Conservation (phyloP, 257 asterid genomes). For the Jasminum sambac region DNA sequence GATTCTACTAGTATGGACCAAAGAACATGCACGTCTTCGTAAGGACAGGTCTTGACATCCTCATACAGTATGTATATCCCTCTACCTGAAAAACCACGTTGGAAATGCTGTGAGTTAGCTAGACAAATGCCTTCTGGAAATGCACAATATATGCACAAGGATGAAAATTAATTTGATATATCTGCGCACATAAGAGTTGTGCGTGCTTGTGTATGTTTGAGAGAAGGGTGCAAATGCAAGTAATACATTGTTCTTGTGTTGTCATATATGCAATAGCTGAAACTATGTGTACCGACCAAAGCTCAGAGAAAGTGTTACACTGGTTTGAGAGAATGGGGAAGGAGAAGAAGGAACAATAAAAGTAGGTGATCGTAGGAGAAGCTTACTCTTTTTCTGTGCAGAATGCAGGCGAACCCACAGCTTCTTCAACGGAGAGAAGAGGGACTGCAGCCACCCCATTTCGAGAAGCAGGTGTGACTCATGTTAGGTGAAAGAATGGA, state of each 20-base stretch:
- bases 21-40: conserved; percentile 52
- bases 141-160: background rate
- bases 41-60: conserved; percentile 57
- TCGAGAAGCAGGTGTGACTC: conserved; percentile 32
- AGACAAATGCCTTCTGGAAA: background rate
- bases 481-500: conserved; percentile 38
- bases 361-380: background rate
- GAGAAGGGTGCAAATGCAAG: background rate
- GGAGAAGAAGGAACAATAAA: too few relatives aligned
- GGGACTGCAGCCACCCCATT: conserved; percentile 60
- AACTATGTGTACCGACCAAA: too few relatives aligned
- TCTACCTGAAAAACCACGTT: conserved; percentile 30
- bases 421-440: conserved; percentile 56
- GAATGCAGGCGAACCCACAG: conserved; percentile 49
- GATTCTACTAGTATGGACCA: conserved; percentile 88
- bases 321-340: too few relatives aligned
- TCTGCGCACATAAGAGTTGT: too few relatives aligned
- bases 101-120: background rate
- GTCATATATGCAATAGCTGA: too few relatives aligned
- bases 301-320: too few relatives aligned
- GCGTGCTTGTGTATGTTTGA: background rate
- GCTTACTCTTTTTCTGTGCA: conserved; percentile 44
- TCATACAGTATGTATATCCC: conserved; percentile 53
- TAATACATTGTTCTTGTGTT: background rate
- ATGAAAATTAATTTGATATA: background rate